Evolutionary conservation across 768 basidiomycete genomes (phyloP).

Genomic region (Naematelia aurantialba): DNA sequence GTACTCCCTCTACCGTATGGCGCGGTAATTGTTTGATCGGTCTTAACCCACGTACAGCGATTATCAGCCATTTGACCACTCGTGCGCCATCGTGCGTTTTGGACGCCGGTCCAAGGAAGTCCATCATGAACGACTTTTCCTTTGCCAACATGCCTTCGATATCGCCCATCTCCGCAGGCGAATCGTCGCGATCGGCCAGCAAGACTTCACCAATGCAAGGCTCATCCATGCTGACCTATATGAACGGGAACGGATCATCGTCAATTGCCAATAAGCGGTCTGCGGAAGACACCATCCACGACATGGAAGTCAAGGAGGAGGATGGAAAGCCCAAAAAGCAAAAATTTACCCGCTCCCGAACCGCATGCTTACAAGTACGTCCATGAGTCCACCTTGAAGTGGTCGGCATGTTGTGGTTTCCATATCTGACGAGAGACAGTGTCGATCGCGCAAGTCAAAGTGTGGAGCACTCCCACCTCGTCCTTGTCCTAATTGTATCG

Average conservation of each 20-base stretch:
- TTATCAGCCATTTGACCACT: background rate
- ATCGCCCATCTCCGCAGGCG: background rate
- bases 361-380: conserved; percentile 22
- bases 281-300: background rate
- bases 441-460: conserved; percentile 19
- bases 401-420: background rate
- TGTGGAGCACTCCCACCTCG: conserved; percentile 22
- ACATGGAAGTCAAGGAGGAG: background rate
- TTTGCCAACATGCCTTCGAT: background rate
- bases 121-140: background rate
- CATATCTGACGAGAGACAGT: conserved; percentile 11
- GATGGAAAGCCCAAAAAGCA: conserved; percentile 12
- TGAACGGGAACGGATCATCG: too few relatives aligned
- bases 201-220: background rate
- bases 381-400: background rate
- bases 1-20: background rate
- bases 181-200: background rate
- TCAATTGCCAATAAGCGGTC: background rate
- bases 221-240: background rate
- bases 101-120: background rate
- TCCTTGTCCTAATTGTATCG: conserved; percentile 24
- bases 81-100: background rate
- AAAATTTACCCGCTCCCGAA: conserved; percentile 20
- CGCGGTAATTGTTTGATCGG: too few relatives aligned
- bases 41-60: background rate